These are phyloP conservation scores for Fusarium palustre DNA, from an alignment of 2,329 filamentous ascomycete genomes.

Conservation along the genomic window DNA sequence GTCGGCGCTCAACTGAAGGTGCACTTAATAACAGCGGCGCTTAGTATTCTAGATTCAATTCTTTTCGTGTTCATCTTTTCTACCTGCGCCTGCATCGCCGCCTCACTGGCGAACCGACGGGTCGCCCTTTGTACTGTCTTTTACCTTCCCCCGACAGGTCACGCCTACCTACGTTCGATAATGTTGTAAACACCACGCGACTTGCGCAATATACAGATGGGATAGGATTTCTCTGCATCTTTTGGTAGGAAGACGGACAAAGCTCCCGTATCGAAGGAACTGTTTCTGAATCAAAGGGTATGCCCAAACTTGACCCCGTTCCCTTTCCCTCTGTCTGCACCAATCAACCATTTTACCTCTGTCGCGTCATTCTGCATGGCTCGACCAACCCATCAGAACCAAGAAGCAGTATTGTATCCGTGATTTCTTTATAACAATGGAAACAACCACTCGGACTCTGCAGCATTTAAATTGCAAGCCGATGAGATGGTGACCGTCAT, in stretches of 20 bases:
- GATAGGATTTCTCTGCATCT: conserved; percentile 36
- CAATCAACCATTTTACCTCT: conserved; percentile 30
- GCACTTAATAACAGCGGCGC: conserved; percentile 40
- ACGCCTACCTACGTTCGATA: conserved; percentile 45
- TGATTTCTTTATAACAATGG: conserved; percentile 49
- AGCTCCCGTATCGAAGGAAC: conserved; percentile 30
- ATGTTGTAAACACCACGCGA: conserved; percentile 52
- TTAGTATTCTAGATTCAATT: conserved; percentile 31
- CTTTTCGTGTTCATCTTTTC: conserved; percentile 29
- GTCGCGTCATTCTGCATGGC: conserved; percentile 43
- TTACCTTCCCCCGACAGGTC: conserved; percentile 41
- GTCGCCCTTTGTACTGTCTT: conserved; percentile 41
- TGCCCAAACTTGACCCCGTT: conserved; percentile 47
- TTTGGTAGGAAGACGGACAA: conserved; percentile 47
- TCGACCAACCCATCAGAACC: conserved; percentile 38
- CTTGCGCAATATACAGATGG: conserved; percentile 45
- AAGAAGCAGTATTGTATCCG: conserved; percentile 48
- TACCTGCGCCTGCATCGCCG: conserved; percentile 29
- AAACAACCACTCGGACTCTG: conserved; percentile 42
- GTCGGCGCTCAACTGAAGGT: conserved; percentile 37
- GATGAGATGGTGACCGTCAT: conserved; percentile 41
- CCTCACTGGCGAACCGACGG: conserved; percentile 30
- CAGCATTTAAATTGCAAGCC: conserved; percentile 49
- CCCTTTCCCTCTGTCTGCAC: conserved; percentile 34
- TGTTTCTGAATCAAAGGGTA: conserved; percentile 50